Evolutionary conservation across 768 basidiomycete species (phyloP).

Genomic region (Mycena indigotica): DNA sequence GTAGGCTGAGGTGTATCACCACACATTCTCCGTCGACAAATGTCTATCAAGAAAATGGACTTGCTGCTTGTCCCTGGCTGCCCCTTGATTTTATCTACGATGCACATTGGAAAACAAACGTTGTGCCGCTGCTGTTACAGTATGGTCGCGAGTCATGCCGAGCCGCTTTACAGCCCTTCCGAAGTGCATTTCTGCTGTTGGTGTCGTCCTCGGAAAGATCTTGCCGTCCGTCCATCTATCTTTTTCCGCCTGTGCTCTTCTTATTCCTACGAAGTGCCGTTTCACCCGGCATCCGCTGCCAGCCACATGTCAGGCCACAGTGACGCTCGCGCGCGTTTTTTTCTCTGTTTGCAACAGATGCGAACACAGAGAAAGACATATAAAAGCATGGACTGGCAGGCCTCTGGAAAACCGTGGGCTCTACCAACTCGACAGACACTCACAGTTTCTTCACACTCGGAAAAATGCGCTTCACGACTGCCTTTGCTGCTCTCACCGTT

Average conservation of each 20-base stretch:
- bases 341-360: background rate
- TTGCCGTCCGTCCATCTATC: background rate
- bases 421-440: background rate
- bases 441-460: background rate
- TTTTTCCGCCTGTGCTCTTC: background rate
- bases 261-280: background rate
- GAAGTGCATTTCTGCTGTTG: background rate
- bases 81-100: background rate
- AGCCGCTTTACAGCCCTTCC: background rate
- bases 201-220: background rate
- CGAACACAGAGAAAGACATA: background rate
- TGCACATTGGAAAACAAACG: background rate
- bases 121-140: background rate
- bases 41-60: conserved; percentile 1
- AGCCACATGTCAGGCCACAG: background rate
- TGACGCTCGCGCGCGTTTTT: too few relatives aligned
- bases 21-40: background rate
- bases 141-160: background rate
- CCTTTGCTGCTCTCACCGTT: conserved; percentile 28
- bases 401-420: background rate
- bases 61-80: background rate
- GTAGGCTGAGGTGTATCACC: too few relatives aligned
- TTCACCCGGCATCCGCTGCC: background rate
- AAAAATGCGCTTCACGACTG: conserved; percentile 36
- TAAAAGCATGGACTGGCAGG: background rate